Conservation (phyloP, 768 basidiomycete species). For the Gymnopilus junonius region DNA sequence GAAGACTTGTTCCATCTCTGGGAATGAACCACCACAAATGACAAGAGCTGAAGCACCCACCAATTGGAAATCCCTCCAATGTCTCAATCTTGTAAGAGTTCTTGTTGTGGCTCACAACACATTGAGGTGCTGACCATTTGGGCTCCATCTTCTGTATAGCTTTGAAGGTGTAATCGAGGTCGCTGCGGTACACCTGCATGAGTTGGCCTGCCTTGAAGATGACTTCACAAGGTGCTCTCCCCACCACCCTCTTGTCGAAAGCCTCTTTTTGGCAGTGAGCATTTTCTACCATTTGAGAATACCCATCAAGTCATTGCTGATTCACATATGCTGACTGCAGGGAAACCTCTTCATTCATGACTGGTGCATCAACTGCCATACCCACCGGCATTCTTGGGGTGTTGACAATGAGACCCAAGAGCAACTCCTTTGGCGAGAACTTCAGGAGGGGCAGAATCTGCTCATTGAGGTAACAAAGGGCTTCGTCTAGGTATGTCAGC, state of each 20-base stretch:
- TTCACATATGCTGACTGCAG: no score
- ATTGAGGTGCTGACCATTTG: constrained; percentile 16
- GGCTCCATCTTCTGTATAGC: constrained; percentile 12
- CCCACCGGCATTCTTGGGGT: constrained; percentile 16
- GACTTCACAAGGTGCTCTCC: not conserved
- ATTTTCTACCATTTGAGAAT: constrained; percentile 21
- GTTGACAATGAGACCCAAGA: constrained; percentile 35
- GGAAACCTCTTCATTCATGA: constrained; percentile 3
- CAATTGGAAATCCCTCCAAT: constrained; percentile 10
- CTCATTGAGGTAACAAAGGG: constrained; percentile 27
- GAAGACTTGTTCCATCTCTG: constrained; percentile 23
- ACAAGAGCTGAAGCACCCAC: constrained; percentile 14
- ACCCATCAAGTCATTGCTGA: no score
- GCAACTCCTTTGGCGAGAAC: constrained; percentile 35
- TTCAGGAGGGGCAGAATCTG: constrained; percentile 29
- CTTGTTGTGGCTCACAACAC: not conserved
- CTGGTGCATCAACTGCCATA: not conserved
- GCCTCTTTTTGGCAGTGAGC: constrained; percentile 5
- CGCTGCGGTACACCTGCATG: constrained; percentile 17
- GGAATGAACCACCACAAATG: constrained; percentile 24
- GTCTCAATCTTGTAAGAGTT: constrained; percentile 20
- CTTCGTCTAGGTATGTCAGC: constrained; percentile 35
- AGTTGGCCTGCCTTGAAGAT: constrained; percentile 4
- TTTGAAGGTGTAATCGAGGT: constrained; percentile 16
- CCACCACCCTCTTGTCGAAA: constrained; percentile 3